Evolutionary conservation across 75 land plant genomes (phyloP).

Genomic region (Sequoiadendron giganteum): DNA sequence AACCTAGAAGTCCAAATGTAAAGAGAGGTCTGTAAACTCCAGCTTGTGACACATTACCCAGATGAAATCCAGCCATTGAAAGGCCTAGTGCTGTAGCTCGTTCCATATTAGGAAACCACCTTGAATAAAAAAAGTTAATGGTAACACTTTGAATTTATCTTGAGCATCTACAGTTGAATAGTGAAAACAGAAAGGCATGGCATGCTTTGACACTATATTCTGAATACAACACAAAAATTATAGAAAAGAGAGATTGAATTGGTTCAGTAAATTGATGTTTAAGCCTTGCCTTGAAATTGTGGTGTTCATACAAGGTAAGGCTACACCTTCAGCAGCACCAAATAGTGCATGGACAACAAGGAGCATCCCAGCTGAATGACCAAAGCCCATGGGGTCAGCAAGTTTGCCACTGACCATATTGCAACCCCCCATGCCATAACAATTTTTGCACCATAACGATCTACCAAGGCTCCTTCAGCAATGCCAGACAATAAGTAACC

Average conservation of each 20-base stretch:
- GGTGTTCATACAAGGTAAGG: slow-evolving; percentile 93
- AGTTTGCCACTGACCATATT: slow-evolving; percentile 86
- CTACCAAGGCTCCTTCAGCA: slow-evolving; percentile 84
- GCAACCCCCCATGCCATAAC: slow-evolving; percentile 86
- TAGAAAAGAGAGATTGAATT: neutral
- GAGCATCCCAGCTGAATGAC: slow-evolving; percentile 66
- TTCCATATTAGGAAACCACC: slow-evolving; percentile 92
- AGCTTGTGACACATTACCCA: slow-evolving; percentile 75
- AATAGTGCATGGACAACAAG: slow-evolving; percentile 78
- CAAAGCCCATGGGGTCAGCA: slow-evolving; percentile 90
- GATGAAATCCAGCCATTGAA: slow-evolving; percentile 93
- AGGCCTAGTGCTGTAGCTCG: slow-evolving; percentile 88
- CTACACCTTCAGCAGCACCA: slow-evolving; percentile 95
- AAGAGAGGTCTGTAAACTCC: slow-evolving; percentile 79
- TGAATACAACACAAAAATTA: neutral
- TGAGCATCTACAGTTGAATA: neutral
- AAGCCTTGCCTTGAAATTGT: slow-evolving; percentile 60
- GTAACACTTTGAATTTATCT: neutral
- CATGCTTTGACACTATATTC: neutral
- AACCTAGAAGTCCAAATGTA: slow-evolving; percentile 67
- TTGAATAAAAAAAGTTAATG: slow-evolving; percentile 16
- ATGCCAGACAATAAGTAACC: slow-evolving; percentile 90
- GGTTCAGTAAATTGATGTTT: neutral
- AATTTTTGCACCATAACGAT: slow-evolving; percentile 82
- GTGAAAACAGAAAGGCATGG: neutral